Evolutionary conservation across 148 eudicot species (phyloP).

Genomic region (Rheum nobile): DNA sequence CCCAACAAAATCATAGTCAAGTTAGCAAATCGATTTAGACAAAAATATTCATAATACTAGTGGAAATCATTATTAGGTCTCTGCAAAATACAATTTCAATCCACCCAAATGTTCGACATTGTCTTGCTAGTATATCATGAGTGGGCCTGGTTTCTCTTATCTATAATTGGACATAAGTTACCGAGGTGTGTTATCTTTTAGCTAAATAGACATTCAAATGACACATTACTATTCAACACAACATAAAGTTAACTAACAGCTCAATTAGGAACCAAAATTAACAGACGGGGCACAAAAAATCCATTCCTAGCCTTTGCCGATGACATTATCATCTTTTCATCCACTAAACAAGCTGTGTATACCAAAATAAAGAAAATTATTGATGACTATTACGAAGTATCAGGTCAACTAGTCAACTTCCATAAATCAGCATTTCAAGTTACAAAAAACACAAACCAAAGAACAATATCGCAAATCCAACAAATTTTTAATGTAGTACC

Average conservation of each 20-base stretch:
- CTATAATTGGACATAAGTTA: neutral
- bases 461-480: too few relatives aligned
- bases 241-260: neutral
- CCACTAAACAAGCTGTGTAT: too few relatives aligned
- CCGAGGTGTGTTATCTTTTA: neutral
- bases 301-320: too few relatives aligned
- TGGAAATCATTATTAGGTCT: neutral
- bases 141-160: neutral
- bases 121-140: neutral
- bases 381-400: too few relatives aligned
- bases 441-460: too few relatives aligned
- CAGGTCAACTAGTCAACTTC: too few relatives aligned
- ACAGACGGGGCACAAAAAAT: too few relatives aligned
- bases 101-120: neutral
- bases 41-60: neutral
- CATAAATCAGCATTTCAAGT: too few relatives aligned
- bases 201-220: neutral
- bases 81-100: neutral
- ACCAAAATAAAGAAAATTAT: too few relatives aligned
- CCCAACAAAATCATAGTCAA: neutral
- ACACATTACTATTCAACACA: neutral
- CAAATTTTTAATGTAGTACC: too few relatives aligned
- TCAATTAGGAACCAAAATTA: too few relatives aligned
- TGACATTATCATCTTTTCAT: too few relatives aligned
- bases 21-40: neutral